A percentile compares a stretch with the other conserved stretches of the same genome.
These are phyloP conservation scores for Ochromonas danica DNA, from an alignment of 108 stramenopile genomes.

Conservation along the genomic window DNA sequence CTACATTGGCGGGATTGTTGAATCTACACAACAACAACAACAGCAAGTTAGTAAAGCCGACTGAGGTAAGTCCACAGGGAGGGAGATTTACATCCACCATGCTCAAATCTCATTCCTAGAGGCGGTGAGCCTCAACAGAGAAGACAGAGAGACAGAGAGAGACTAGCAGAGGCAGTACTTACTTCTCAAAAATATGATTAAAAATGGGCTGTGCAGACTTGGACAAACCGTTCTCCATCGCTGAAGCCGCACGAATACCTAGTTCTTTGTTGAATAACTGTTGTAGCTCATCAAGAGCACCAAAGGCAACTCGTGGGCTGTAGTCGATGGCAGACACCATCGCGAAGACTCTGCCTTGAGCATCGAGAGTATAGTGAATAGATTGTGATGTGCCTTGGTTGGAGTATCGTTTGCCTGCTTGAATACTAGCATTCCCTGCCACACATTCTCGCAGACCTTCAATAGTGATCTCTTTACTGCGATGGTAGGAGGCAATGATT, in stretches of 20 bases:
- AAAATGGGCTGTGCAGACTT: constrained; percentile 45
- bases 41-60: background rate
- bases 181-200: constrained; percentile 48
- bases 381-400: constrained; percentile 41
- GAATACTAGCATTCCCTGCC: constrained; percentile 28
- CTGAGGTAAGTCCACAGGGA: background rate
- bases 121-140: too few species aligned
- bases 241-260: constrained; percentile 18
- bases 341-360: constrained; percentile 44
- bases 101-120: too few species aligned
- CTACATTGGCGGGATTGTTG: constrained; percentile 48
- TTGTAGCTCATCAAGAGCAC: constrained; percentile 47
- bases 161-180: too few species aligned
- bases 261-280: constrained; percentile 49
- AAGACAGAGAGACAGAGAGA: too few species aligned
- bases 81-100: too few species aligned
- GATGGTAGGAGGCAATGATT: background rate
- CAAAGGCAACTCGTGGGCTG: constrained; percentile 47
- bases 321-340: constrained; percentile 49
- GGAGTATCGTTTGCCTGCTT: constrained; percentile 51
- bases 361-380: constrained; percentile 47
- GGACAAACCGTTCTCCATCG: constrained; percentile 40
- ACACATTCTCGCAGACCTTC: background rate
- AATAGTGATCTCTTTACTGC: constrained; percentile 3
- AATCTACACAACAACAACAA: background rate